Conservation (phyloP, 2,329 filamentous ascomycete genomes). For the Ceratocystis smalleyi region DNA sequence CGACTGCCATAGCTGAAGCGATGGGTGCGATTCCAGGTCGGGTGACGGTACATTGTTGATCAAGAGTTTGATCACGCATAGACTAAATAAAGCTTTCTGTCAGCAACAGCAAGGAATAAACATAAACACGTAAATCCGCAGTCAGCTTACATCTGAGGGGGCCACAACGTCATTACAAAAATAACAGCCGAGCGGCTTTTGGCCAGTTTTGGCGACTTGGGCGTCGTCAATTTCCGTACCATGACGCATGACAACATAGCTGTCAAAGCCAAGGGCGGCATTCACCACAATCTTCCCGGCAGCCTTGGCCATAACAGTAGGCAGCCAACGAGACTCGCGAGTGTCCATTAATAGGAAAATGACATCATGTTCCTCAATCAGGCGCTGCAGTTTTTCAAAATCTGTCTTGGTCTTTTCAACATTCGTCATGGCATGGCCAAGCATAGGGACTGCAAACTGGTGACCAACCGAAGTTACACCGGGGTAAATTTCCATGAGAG, state of each 20-base stretch:
- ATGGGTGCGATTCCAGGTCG: slow-evolving; percentile 84
- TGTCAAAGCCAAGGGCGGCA: slow-evolving; percentile 88
- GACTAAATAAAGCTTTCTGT: slow-evolving; percentile 40
- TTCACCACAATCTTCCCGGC: slow-evolving; percentile 92
- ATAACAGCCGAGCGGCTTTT: slow-evolving; percentile 73
- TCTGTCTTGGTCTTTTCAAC: slow-evolving; percentile 48
- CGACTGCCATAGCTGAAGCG: slow-evolving; percentile 78
- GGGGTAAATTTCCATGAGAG: slow-evolving; percentile 74
- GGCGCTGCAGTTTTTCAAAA: slow-evolving; percentile 54
- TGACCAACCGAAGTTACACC: slow-evolving; percentile 71
- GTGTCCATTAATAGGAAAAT: slow-evolving; percentile 98
- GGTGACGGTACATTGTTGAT: slow-evolving; percentile 96
- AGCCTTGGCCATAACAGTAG: slow-evolving; percentile 89
- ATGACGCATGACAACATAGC: slow-evolving; percentile 93
- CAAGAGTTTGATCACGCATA: slow-evolving; percentile 83
- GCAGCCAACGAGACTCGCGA: slow-evolving; percentile 84
- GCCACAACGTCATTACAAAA: slow-evolving; percentile 98
- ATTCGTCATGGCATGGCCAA: slow-evolving; percentile 70
- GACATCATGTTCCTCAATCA: slow-evolving; percentile 76
- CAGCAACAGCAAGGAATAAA: slow-evolving; percentile 3
- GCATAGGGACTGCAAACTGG: slow-evolving; percentile 81
- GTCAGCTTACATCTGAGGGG: slow-evolving; percentile 63
- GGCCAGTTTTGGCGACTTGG: slow-evolving; percentile 44
- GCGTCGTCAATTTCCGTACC: slow-evolving; percentile 42
- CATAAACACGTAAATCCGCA: too few species aligned